Conservation (phyloP, 1,139 yeast species). For the Groenewaldozyma sp. region DNA sequence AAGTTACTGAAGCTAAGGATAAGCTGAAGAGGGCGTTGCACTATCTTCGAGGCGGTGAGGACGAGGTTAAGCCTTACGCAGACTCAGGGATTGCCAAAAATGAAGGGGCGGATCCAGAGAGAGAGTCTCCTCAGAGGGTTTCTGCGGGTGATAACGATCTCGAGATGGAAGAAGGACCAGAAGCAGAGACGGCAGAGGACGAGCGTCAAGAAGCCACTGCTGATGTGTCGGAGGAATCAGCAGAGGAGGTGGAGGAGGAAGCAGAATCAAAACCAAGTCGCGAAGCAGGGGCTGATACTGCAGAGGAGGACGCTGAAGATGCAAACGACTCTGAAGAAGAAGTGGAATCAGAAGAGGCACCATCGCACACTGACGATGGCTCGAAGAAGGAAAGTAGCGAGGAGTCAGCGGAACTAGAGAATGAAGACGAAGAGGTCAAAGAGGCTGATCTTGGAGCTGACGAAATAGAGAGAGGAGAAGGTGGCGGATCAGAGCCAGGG, state of each 20-base stretch:
- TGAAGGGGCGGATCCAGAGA: no score
- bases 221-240: no score
- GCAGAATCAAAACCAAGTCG: not conserved
- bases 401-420: slow-evolving; percentile 29
- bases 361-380: slow-evolving; percentile 66
- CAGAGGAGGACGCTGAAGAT: not conserved
- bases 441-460: slow-evolving; percentile 12
- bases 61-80: no score
- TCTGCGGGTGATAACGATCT: not conserved
- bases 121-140: no score
- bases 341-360: slow-evolving; percentile 64
- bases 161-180: not conserved
- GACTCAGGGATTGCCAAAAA: no score
- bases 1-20: no score
- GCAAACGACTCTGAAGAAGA: slow-evolving; percentile 37
- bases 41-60: no score
- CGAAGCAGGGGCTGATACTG: slow-evolving; percentile 1
- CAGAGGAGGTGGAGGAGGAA: not conserved
- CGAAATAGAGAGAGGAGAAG: not conserved
- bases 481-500: not conserved
- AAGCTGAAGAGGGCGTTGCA: no score
- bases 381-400: slow-evolving; percentile 52
- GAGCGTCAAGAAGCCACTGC: no score
- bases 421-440: slow-evolving; percentile 22
- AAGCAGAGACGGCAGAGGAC: no score